Base-by-base conservation (phyloP, 140 eudicot genomes). In the Bidens hawaiensis region DNA sequence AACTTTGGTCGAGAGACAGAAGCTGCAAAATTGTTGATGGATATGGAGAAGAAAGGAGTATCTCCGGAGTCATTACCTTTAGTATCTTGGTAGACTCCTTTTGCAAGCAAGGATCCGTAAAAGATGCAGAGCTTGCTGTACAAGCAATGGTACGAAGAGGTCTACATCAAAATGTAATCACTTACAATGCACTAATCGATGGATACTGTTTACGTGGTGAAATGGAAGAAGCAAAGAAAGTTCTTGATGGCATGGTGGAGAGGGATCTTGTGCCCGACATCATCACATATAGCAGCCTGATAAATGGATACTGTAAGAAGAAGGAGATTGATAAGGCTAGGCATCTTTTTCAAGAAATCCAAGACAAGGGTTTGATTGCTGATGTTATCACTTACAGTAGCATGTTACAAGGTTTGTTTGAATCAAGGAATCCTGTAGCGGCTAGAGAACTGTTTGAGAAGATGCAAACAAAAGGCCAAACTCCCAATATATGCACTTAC, bases 71-170 rank as follows among this genome's bases (percentile, higher is more conserved):
- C 34, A 1, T 4, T 52, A 52, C 59, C 34, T 52, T 24, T 52
- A 52, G 1, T 52, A 52, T 52, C 18, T 52, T 52, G 59, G 59
- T 52, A 13, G 12, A 52, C 25, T 23, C 59, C 0, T 55, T 55
- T 55, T 55, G 62, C 62, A 55, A 55, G 6, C n/a, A 55, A 28
- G 62, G 62, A 27, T 28, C 14, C 0, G 24, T 55, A 7, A 55
- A 55, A 15, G 62, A 55, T 55, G 62, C 62, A 27, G 62, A 55
- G 42, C 62, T 55, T 55, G 62, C 62, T 55, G n/a, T 55, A 27
- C 41, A 55, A 27, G 62, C 41, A 15, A 55, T 55, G 62, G 42
- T 15, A 27, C 62, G 42, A 55, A 55, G 59, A 52, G 59, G 59
- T 0, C 19, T 52, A 24, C 17, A 52, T 52, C 59, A 18, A 5